These are phyloP conservation scores for Sideroxylon spinosum DNA, from an alignment of 179 eudicot genomes.

Conservation along the genomic window DNA sequence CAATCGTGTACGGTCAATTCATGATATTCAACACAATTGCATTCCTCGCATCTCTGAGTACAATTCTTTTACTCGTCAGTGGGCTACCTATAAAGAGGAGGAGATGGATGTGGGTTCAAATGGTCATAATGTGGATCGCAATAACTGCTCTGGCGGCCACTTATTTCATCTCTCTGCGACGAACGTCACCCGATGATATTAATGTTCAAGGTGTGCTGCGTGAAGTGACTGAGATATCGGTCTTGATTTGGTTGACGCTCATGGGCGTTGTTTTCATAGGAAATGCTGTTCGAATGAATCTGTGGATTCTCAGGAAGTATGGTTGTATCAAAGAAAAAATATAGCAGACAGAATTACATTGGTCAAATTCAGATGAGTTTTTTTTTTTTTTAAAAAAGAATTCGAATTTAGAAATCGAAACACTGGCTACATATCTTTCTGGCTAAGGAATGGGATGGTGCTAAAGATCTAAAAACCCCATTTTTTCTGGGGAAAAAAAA, in stretches of 20 bases:
- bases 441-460: too few relatives aligned
- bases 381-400: too few relatives aligned
- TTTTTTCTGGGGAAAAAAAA: too few relatives aligned
- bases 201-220: background rate
- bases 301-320: constrained; percentile 28
- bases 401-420: too few relatives aligned
- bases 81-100: constrained; percentile 21
- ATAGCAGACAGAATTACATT: too few relatives aligned
- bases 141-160: constrained; percentile 22
- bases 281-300: constrained; percentile 21
- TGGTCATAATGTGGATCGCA: constrained; percentile 28
- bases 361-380: too few relatives aligned
- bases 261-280: constrained; percentile 23
- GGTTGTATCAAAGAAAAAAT: constrained; percentile 22
- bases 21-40: constrained; percentile 26
- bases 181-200: constrained; percentile 14
- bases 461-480: too few relatives aligned
- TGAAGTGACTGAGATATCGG: constrained; percentile 23
- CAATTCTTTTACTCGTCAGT: constrained; percentile 23
- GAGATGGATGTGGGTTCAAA: constrained; percentile 25
- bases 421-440: too few relatives aligned
- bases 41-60: constrained; percentile 22
- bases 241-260: constrained; percentile 22
- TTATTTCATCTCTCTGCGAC: constrained; percentile 11
- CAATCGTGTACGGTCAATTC: constrained; percentile 12